Evolutionary conservation across 108 stramenopile genomes (phyloP), one percentile per base, ranked within the genome.

Genomic region (Schizochytrium sp.): DNA sequence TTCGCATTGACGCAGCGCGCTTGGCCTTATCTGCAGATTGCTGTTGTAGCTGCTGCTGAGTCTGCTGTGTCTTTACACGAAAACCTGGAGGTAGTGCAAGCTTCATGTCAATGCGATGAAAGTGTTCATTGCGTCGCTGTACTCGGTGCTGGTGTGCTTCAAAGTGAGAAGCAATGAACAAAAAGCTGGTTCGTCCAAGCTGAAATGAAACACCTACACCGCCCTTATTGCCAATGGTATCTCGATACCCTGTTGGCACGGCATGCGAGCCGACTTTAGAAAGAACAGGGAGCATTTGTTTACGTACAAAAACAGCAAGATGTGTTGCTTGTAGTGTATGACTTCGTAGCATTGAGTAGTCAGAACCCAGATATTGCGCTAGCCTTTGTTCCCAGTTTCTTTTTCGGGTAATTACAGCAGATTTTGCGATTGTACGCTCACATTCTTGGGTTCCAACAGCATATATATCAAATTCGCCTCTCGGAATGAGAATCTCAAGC

Each of bases 191-290:
- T 41, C 59, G 89, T 40, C 89, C 90, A n/a, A 90, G 41, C 4
- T 17, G 13, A 17, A 88, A 40, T 0, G 83, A 87, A 13, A 90
- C 28, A 19, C 72, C 87, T 5, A 90, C 90, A 50, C 90, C 88
- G 55, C 90, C 90, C 59, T 90, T 90, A 72, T 90, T 90, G 46
- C 90, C 90, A 17, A 90, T 55, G 44, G 55, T 41, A 28, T 83
- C 76, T 40, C 40, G 49, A 53, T 83, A 83, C 0, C 90, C 90
- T 3, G 87, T 56, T 28, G 90, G 47, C 15, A 90, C 87, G 12
- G 88, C 90, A n/a, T 13, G 60, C 40, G 88, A 57, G 19, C 42
- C 40, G 17, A 90, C 87, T 47, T 90, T 50, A 3, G 83, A 61
- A 5, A 90, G 8, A 0, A 90, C 10, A 13, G 87, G 88, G 40